Base-by-base conservation (phyloP, 2,329 filamentous ascomycete genomes). In the Helminthosporium solani region DNA sequence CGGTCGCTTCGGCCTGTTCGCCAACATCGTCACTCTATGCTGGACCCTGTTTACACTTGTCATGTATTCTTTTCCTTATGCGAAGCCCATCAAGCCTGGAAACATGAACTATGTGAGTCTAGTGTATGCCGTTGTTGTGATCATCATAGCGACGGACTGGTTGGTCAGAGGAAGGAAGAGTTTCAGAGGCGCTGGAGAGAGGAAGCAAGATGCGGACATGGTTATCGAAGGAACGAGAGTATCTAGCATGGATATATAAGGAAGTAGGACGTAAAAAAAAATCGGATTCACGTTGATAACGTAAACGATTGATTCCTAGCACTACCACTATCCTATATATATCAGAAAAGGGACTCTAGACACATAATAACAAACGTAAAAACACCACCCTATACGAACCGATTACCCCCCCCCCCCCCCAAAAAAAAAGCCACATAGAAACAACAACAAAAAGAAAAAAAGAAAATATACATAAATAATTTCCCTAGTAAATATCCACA, bases 21-120 rank as follows among this genome's bases (percentile, higher is more conserved):
- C 40, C 30, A 78, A 78, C 50, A 58, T 70, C 15, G 64, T 78
- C 6, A 63, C 76, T 0, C 60, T 78, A 12, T 33, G 57, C 12
- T 79, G 76, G 75, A 78, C 75, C 0, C 30, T 71, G 21, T 77
- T 79, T 52, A 77, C 77, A 0, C 65, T 79, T 39, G 52, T 79
- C 40, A 75, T 79, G 61, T 78, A 75, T 58, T 60, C 49, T 15
- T 65, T 68, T 43, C 66, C 66, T 0, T 68, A 67, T 42, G 46
- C 57, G 8, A 60, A 58, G 36, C 65, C 66, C 11, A 61, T 68
- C 12, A 8, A 18, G 5, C 48, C 64, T 3, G 49, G 58, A n/a
- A 66, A 63, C 34, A 68, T 69, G 65, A 68, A 66, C 23, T 62
- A 58, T 49, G 53, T 60, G 15, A 47, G 38, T n/a, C 55, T 47